Base-by-base conservation (phyloP, 2,329 filamentous ascomycete species). In the Calycina herbarum region DNA sequence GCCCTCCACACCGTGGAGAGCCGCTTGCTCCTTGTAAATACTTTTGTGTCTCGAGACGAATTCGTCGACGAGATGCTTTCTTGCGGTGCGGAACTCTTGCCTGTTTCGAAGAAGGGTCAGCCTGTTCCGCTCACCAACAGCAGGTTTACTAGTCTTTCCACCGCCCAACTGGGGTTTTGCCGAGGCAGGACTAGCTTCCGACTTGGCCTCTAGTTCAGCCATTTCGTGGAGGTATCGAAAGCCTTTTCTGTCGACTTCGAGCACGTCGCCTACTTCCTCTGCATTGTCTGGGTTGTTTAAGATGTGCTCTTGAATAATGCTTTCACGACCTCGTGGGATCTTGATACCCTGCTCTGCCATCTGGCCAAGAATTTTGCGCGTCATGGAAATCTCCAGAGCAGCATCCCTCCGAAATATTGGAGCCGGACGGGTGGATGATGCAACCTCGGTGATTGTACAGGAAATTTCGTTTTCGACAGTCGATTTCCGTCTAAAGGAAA, bases 361-460 rank as follows among this genome's bases (percentile, higher is more conserved):
- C n/a, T 79, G 77, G 27, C 77, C 72, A 5, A 83, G 68, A 1
- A 79, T 75, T 0, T 68, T 71, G 15, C 76, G 73, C 3, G 77
- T 75, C 54, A 83, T 84, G 63, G 82, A 79, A 10, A 79, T 33
- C 63, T 87, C 81, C 29, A 88, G 77, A 72, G 73, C 75, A 33
- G 77, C 75, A 62, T 85, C 84, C 48, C 85, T 82, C 10, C 68
- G 38, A 61, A 24, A 54, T 8, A 51, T 58, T 38, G 40, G 15
- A 13, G 64, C 31, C 68, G 7, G 79, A 78, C 29, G 71, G 67
- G 20, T 68, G 1, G 71, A 68, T 29, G 72, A 72, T 17, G 83
- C 86, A 10, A 93, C 77, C 73, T 91, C 85, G 51, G 82, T 80
- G 3, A 89, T 77, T 4, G 88, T 82, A 62, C 84, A 85, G n/a